These are phyloP conservation scores for Vachellia pachyceras DNA, from an alignment of 306 rosid species.

Conservation along the genomic window DNA sequence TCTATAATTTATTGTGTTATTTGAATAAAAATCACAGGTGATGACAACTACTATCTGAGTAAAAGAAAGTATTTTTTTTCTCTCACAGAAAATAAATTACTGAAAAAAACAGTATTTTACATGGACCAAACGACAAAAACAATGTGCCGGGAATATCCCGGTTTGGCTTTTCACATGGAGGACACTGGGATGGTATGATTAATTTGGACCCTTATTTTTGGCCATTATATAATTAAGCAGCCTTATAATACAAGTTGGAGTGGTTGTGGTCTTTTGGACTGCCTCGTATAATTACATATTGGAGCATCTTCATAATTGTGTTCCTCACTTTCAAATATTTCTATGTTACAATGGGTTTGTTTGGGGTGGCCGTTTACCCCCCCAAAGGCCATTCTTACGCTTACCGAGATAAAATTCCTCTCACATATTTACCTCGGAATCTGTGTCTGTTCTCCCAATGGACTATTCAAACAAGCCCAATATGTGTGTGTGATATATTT, in stretches of 20 bases:
- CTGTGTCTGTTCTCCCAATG: too few species aligned
- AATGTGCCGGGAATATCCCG: neutral
- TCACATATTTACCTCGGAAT: too few species aligned
- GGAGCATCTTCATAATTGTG: conserved; percentile 4
- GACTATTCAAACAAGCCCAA: too few species aligned
- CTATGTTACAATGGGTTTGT: neutral
- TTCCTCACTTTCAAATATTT: neutral
- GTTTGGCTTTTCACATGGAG: too few species aligned
- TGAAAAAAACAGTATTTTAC: neutral
- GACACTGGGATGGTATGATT: neutral
- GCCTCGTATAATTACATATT: neutral
- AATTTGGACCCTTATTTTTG: neutral
- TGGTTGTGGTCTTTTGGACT: neutral
- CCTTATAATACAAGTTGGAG: neutral
- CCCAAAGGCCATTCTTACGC: too few species aligned
- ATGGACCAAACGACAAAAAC: neutral
- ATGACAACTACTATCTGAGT: neutral
- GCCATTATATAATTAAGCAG: too few species aligned
- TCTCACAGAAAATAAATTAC: too few species aligned
- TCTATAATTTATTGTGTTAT: neutral
- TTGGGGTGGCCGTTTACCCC: too few species aligned
- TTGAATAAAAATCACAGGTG: neutral
- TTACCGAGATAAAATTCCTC: too few species aligned
- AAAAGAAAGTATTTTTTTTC: neutral
- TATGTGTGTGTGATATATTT: neutral